phyloP scores from a whole-genome alignment of 1,284 basidiomycete species.

The Rhodotorula sp. region DNA sequence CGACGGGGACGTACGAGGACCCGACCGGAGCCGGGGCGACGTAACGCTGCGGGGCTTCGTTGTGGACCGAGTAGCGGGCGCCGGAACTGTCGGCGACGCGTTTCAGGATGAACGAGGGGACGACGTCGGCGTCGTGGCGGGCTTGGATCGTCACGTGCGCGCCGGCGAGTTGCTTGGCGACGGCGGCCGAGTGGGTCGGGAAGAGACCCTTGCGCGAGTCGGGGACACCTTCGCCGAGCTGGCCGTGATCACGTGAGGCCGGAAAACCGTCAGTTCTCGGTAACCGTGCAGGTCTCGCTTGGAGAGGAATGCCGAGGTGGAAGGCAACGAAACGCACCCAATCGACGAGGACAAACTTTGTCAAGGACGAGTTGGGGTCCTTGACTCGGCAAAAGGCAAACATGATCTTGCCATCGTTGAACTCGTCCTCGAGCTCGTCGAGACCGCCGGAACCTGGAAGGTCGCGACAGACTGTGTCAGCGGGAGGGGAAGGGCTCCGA shows the following conservation, averaged over 20 bases:
- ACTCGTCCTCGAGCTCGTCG: slow-evolving; percentile 90
- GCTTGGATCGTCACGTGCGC: slow-evolving; percentile 90
- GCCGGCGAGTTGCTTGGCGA: slow-evolving; percentile 74
- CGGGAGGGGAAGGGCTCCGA: neutral
- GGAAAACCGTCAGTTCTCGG: too few relatives aligned
- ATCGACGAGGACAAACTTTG: slow-evolving; percentile 80
- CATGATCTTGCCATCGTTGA: slow-evolving; percentile 73
- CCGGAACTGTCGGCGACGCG: slow-evolving; percentile 87
- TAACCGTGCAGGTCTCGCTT: neutral
- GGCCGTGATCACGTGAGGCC: too few relatives aligned
- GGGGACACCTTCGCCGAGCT: slow-evolving; percentile 94
- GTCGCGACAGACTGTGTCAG: neutral
- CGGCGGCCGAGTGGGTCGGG: slow-evolving; percentile 76
- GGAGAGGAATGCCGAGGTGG: neutral
- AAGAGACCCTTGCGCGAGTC: slow-evolving; percentile 90
- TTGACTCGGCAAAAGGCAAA: slow-evolving; percentile 88
- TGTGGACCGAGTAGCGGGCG: slow-evolving; percentile 76
- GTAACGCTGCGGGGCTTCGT: slow-evolving; percentile 44
- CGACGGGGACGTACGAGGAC: slow-evolving; percentile 47
- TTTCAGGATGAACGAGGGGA: slow-evolving; percentile 75
- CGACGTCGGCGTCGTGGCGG: slow-evolving; percentile 83
- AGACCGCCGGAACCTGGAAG: slow-evolving; percentile 69
- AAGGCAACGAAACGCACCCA: slow-evolving; percentile 45
- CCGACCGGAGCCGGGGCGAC: slow-evolving; percentile 44
- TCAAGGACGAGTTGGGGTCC: slow-evolving; percentile 85